Evolutionary conservation across 1,139 yeast genomes (phyloP).

Genomic region (Debaryomyces fabryi): DNA sequence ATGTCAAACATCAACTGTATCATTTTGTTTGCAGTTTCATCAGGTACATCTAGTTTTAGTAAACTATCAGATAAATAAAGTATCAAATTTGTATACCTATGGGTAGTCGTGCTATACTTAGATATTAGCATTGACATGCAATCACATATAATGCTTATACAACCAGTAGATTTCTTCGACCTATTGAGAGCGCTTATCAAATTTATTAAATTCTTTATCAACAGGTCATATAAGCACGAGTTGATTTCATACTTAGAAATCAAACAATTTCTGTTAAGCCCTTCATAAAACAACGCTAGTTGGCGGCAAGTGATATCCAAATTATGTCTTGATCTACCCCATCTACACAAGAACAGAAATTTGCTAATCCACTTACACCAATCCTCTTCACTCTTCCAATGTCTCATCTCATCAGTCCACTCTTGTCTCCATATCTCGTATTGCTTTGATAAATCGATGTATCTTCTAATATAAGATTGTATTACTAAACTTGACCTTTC

Average conservation of each 20-base stretch:
- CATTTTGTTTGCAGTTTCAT: not conserved
- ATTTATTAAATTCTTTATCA: constrained; percentile 5
- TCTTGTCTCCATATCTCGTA: constrained; percentile 3
- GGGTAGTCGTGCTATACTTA: not conserved
- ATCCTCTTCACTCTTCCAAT: constrained; percentile 11
- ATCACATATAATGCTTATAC: not conserved
- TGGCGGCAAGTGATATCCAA: constrained; percentile 2
- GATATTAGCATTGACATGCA: not conserved
- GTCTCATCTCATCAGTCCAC: constrained; percentile 8
- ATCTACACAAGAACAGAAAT: constrained; percentile 17
- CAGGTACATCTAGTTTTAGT: not conserved
- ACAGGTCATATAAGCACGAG: not conserved
- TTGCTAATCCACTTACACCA: constrained; percentile 16
- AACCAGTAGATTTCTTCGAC: not conserved
- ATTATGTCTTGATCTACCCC: constrained; percentile 15
- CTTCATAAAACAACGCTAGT: constrained; percentile 6
- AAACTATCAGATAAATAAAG: not conserved
- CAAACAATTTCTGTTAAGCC: not conserved
- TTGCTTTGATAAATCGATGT: constrained; percentile 27
- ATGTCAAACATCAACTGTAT: constrained; percentile 22
- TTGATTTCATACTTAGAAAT: constrained; percentile 1
- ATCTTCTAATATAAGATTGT: constrained; percentile 49
- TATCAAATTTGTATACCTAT: not conserved
- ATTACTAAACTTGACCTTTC: constrained; percentile 52
- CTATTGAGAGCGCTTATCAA: constrained; percentile 2